Evolutionary conservation across 495 filamentous ascomycete species (phyloP), one percentile per base, ranked within the genome.

Genomic region (Penicillium subrubescens): DNA sequence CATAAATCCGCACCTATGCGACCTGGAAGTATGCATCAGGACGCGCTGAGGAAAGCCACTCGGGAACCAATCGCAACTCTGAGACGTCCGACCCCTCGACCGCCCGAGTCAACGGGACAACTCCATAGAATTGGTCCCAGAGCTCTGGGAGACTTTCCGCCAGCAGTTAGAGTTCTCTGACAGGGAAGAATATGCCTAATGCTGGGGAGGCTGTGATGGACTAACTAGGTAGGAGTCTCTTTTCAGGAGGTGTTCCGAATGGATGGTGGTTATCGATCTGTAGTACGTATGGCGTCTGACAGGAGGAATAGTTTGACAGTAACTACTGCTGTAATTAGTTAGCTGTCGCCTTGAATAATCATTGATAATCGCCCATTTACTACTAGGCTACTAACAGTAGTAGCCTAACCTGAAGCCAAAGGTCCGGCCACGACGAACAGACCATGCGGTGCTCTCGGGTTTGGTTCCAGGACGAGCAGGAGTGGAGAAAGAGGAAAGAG

Each of bases 401-500:
- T 46, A 46, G 43, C 43, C 43, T 17, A 46, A 21, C n/a, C 43
- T 2, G 11, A 46, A 46, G 43, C 43, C 8, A 21, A 46, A 46
- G 43, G n/a, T 5, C 44, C 48, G 23, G 25, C 27, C 25, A 31
- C 25, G 48, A n/a, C 48, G 25, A 15, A 52, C 25, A 7, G 25
- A 29, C 27, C 48, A 31, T 48, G 21, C 15, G 5, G 19, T 12
- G 44, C 52, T 57, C 61, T 57, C 61, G 61, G 61, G 53, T n/a
- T 17, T 57, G 39, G 60, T 63, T 63, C 52, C 61, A 53, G 46
- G 61, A 57, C 19, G 23, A 63, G 60, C 37, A 56, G 48, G 57
- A 48, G 61, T 57, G 53, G 61, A 25, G 60, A 50, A 25, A 27
- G 37, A 27, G 48, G 33, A 35, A 39, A 60, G 46, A 60, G 39